These are phyloP conservation scores for Penicillium sp. DNA, from an alignment of 2,329 filamentous ascomycete genomes.

Conservation along the genomic window DNA sequence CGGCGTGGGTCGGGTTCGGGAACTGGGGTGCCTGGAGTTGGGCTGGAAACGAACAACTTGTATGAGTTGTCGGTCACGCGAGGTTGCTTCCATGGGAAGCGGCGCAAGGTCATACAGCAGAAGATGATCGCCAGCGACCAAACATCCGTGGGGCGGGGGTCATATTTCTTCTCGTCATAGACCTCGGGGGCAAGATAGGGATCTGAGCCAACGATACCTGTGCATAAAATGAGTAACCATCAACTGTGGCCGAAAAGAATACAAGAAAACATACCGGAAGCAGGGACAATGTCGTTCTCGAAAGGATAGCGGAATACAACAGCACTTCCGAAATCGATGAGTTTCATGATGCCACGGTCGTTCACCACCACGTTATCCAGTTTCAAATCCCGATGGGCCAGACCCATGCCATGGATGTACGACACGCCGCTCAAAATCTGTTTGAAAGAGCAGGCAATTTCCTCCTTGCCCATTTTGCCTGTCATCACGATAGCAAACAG, in stretches of 20 bases:
- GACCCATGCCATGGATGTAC: constrained; percentile 90
- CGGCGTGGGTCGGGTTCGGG: constrained; percentile 41
- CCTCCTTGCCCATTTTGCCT: constrained; percentile 89
- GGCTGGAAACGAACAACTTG: constrained; percentile 83
- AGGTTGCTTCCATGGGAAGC: constrained; percentile 97
- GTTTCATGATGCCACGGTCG: constrained; percentile 95
- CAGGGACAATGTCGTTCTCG: constrained; percentile 79
- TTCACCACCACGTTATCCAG: constrained; percentile 98
- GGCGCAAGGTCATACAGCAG: constrained; percentile 93
- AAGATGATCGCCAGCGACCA: constrained; percentile 99
- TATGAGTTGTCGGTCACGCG: constrained; percentile 90
- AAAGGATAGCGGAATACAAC: constrained; percentile 98
- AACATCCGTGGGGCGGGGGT: constrained; percentile 89
- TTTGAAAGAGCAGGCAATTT: constrained; percentile 85
- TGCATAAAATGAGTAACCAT: constrained; percentile 7
- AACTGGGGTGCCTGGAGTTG: constrained; percentile 64
- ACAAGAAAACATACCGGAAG: constrained; percentile 63
- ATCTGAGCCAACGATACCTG: constrained; percentile 80
- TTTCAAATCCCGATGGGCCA: constrained; percentile 93
- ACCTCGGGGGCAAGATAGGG: constrained; percentile 96
- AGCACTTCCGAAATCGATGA: constrained; percentile 97
- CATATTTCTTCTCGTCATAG: constrained; percentile 89
- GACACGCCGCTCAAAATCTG: constrained; percentile 94
- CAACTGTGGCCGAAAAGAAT: background rate
- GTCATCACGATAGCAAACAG: constrained; percentile 99